Evolutionary conservation across 2,329 filamentous ascomycete genomes (phyloP).

Genomic region (Lizonia empirigonia): DNA sequence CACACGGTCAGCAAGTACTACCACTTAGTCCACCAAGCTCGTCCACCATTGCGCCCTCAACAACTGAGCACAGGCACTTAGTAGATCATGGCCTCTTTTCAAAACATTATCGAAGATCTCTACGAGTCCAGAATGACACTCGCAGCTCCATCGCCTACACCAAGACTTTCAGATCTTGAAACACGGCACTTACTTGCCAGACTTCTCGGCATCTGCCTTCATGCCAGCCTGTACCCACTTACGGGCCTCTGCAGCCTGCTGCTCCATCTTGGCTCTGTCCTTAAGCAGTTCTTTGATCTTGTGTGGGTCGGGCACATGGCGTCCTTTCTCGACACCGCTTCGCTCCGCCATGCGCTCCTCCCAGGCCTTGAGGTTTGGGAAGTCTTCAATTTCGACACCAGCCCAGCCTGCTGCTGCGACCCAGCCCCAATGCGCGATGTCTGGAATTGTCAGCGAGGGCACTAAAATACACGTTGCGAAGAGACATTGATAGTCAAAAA

Average conservation of each 20-base stretch:
- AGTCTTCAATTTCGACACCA: slow-evolving; percentile 73
- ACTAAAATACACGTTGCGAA: background rate
- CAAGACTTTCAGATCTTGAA: background rate
- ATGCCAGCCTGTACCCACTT: slow-evolving; percentile 73
- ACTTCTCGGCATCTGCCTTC: slow-evolving; percentile 62
- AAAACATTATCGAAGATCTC: background rate
- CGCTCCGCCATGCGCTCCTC: slow-evolving; percentile 71
- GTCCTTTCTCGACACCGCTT: slow-evolving; percentile 75
- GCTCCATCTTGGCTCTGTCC: slow-evolving; percentile 64
- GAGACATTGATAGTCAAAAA: background rate
- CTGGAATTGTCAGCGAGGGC: slow-evolving; percentile 41
- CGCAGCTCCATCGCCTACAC: background rate
- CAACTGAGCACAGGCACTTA: background rate
- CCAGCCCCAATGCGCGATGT: slow-evolving; percentile 84
- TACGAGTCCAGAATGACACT: background rate
- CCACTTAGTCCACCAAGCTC: background rate
- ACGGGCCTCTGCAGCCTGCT: slow-evolving; percentile 57
- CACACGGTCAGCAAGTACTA: background rate
- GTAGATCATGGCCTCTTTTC: background rate
- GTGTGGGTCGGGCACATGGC: slow-evolving; percentile 71
- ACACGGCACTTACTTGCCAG: slow-evolving; percentile 35
- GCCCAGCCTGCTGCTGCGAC: slow-evolving; percentile 64
- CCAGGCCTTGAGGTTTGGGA: slow-evolving; percentile 79
- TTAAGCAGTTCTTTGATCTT: slow-evolving; percentile 64
- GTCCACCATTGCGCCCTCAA: background rate